These are phyloP conservation scores for Clonostachys solani DNA, from an alignment of 2,329 filamentous ascomycete species.

Conservation along the genomic window DNA sequence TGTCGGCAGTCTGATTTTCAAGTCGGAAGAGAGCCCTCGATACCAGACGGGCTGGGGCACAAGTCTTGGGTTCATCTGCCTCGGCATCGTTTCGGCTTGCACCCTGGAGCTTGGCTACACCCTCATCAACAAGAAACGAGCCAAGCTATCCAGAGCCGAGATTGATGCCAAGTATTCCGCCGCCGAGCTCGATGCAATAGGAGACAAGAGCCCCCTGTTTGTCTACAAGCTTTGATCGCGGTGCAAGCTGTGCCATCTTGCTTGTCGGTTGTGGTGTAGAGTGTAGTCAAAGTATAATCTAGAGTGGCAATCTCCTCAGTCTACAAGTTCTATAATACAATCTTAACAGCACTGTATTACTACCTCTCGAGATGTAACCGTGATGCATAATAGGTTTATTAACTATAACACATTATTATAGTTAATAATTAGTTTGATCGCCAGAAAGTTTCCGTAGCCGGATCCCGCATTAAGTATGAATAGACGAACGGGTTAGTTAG, in stretches of 20 bases:
- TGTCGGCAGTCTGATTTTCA: constrained; percentile 15
- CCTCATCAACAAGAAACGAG: constrained; percentile 15
- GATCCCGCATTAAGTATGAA: too few relatives aligned
- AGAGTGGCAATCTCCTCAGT: too few relatives aligned
- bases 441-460: too few relatives aligned
- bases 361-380: too few relatives aligned
- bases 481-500: too few relatives aligned
- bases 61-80: constrained; percentile 10
- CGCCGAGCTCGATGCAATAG: constrained; percentile 21
- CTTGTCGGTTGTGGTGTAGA: too few relatives aligned
- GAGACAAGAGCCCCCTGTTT: constrained; percentile 21
- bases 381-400: too few relatives aligned
- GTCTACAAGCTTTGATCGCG: constrained; percentile 10
- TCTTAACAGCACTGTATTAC: too few relatives aligned
- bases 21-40: constrained; percentile 11
- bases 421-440: too few relatives aligned
- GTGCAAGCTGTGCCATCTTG: background rate
- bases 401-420: too few relatives aligned
- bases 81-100: constrained; percentile 7
- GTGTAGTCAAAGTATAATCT: too few relatives aligned
- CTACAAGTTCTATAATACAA: too few relatives aligned
- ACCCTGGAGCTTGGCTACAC: constrained; percentile 11
- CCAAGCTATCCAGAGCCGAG: constrained; percentile 12
- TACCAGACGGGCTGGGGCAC: constrained; percentile 17
- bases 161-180: constrained; percentile 17